Evolutionary conservation across 495 filamentous ascomycete genomes (phyloP).

Genomic region (Penicillium parvum): DNA sequence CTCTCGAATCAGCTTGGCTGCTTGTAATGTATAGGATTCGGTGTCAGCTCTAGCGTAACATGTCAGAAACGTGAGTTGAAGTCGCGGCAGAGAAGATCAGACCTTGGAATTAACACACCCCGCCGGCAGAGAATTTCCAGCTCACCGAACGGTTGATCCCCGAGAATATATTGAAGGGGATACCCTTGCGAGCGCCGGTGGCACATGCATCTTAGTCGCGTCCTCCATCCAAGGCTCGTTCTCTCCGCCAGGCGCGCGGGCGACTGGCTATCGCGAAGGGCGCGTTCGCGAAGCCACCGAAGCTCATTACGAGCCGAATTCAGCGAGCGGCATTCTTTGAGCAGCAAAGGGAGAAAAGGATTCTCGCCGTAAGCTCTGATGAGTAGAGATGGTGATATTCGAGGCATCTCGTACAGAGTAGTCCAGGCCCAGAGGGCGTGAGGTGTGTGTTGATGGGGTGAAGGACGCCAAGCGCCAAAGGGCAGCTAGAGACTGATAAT

Average conservation of each 20-base stretch:
- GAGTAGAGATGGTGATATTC: constrained; percentile 58
- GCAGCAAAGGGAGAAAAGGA: constrained; percentile 59
- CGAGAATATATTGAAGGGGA: constrained; percentile 87
- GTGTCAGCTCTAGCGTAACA: constrained; percentile 57
- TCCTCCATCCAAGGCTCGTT: constrained; percentile 22
- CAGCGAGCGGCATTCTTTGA: constrained; percentile 65
- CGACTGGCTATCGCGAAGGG: constrained; percentile 19
- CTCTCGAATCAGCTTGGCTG: constrained; percentile 45
- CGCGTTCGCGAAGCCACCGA: constrained; percentile 77
- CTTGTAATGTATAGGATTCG: constrained; percentile 58
- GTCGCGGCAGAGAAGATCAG: not conserved
- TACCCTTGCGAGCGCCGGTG: constrained; percentile 55
- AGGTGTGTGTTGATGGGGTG: too few relatives aligned
- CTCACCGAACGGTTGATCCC: constrained; percentile 81
- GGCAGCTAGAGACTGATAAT: too few relatives aligned
- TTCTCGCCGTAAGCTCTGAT: constrained; percentile 51
- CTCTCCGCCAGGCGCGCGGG: not conserved
- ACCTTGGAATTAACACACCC: constrained; percentile 85
- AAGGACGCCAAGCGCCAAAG: not conserved
- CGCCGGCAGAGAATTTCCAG: constrained; percentile 70
- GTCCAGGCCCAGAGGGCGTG: too few relatives aligned
- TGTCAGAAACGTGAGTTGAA: constrained; percentile 1
- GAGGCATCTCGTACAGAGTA: constrained; percentile 63
- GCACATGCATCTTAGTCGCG: constrained; percentile 48
- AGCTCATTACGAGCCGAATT: constrained; percentile 70